A percentile compares a stretch with the other conserved stretches of the same genome.
Evolutionary conservation across 164 flowering plant species (phyloP).

Genomic region (Vitis rotundifolia): DNA sequence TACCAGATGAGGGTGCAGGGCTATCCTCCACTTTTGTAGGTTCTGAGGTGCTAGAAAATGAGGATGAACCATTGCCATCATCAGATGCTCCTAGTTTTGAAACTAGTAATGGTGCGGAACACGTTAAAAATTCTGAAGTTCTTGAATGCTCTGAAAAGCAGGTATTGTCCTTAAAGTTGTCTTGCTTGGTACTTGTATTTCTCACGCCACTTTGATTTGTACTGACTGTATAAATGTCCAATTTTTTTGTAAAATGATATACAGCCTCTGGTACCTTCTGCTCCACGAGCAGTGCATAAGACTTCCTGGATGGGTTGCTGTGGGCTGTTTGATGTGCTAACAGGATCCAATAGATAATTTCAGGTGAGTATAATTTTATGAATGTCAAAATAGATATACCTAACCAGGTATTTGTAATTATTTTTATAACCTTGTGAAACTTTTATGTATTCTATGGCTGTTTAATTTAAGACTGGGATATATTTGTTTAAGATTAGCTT

Average conservation of each 20-base stretch:
- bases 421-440: background rate
- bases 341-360: constrained; percentile 44
- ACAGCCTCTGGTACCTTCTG: constrained; percentile 34
- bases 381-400: background rate
- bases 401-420: background rate
- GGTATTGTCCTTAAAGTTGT: constrained; percentile 23
- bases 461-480: background rate
- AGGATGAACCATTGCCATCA: constrained; percentile 12
- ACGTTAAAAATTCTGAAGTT: constrained; percentile 15
- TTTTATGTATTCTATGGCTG: background rate
- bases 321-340: constrained; percentile 58
- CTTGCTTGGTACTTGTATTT: background rate
- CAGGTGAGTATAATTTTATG: constrained; percentile 27
- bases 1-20: constrained; percentile 7
- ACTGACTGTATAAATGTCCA: background rate
- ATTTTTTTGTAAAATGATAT: constrained; percentile 4
- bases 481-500: too few species aligned
- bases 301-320: constrained; percentile 60
- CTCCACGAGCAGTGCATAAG: constrained; percentile 25
- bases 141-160: constrained; percentile 29
- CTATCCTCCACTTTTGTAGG: constrained; percentile 8
- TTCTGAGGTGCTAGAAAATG: constrained; percentile 5
- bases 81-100: constrained; percentile 14
- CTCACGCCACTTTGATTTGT: background rate
- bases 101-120: constrained; percentile 18